Conservation (phyloP, 2,329 filamentous ascomycete species). For the Chaetomiaceae sp. region DNA sequence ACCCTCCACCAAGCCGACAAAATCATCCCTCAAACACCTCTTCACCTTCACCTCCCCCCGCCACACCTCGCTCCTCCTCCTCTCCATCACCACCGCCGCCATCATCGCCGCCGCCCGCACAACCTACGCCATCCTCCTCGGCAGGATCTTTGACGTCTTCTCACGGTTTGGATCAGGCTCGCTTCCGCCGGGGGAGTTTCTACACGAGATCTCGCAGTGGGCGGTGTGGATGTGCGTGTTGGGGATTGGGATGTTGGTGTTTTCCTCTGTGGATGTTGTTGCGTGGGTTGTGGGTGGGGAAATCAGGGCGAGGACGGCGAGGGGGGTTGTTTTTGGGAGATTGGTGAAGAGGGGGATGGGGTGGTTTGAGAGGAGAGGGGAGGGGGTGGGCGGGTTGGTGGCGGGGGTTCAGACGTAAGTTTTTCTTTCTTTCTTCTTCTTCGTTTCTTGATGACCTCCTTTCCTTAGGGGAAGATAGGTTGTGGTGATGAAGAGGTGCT, state of each 20-base stretch:
- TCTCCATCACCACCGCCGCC: conserved; percentile 53
- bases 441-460: background rate
- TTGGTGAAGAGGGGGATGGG: conserved; percentile 69
- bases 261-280: conserved; percentile 62
- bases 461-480: background rate
- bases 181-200: conserved; percentile 46
- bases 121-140: conserved; percentile 64
- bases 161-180: conserved; percentile 58
- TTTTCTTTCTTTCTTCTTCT: background rate
- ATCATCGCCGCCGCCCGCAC: conserved; percentile 61
- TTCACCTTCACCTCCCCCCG: conserved; percentile 67
- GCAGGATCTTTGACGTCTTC: conserved; percentile 69
- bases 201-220: conserved; percentile 53
- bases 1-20: background rate
- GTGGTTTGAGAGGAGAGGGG: conserved; percentile 74
- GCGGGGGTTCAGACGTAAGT: conserved; percentile 69
- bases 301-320: conserved; percentile 64
- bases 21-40: conserved; percentile 40
- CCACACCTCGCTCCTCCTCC: conserved; percentile 52
- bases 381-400: conserved; percentile 69
- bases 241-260: conserved; percentile 61
- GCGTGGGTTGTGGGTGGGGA: conserved; percentile 78
- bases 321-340: conserved; percentile 60
- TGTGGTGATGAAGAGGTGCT: background rate
- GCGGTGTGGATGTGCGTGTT: conserved; percentile 60